phyloP scores from a whole-genome alignment of 176 grass and related monocot genomes.

The Echinochloa phyllopogon region DNA sequence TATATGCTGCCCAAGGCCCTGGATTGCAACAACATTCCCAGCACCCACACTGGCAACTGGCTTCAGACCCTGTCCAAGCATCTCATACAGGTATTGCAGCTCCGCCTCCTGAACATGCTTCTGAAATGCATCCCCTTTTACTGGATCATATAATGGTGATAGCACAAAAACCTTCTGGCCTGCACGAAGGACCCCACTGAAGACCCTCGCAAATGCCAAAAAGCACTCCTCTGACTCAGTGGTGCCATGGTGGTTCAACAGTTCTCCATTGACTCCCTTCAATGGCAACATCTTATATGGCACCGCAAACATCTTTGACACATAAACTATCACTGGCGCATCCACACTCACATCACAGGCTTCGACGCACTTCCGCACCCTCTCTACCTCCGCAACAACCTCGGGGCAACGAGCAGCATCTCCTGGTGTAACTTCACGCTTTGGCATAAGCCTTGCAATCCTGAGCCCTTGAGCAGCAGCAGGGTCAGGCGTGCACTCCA shows the following conservation, averaged over 20 bases:
- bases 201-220: constrained; percentile 91
- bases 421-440: constrained; percentile 57
- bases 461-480: constrained; percentile 60
- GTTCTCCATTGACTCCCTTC: constrained; percentile 58
- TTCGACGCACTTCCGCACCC: constrained; percentile 74
- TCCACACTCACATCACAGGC: constrained; percentile 53
- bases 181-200: constrained; percentile 70
- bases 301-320: constrained; percentile 95
- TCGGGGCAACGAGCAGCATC: constrained; percentile 32
- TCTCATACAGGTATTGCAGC: constrained; percentile 79
- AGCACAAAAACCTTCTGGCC: constrained; percentile 88
- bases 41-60: constrained; percentile 59
- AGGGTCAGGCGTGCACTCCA: constrained; percentile 85
- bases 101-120: constrained; percentile 84
- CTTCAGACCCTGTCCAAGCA: constrained; percentile 81
- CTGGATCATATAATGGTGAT: constrained; percentile 79
- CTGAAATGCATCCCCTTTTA: constrained; percentile 66
- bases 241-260: constrained; percentile 49
- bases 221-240: constrained; percentile 78
- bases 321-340: constrained; percentile 76
- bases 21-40: constrained; percentile 86
- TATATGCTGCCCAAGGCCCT: constrained; percentile 78
- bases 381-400: constrained; percentile 61
- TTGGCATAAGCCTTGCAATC: constrained; percentile 62
- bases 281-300: constrained; percentile 67